These are phyloP conservation scores for Aaosphaeria pasadenensis DNA, from an alignment of 2,329 filamentous ascomycete species.

Conservation along the genomic window DNA sequence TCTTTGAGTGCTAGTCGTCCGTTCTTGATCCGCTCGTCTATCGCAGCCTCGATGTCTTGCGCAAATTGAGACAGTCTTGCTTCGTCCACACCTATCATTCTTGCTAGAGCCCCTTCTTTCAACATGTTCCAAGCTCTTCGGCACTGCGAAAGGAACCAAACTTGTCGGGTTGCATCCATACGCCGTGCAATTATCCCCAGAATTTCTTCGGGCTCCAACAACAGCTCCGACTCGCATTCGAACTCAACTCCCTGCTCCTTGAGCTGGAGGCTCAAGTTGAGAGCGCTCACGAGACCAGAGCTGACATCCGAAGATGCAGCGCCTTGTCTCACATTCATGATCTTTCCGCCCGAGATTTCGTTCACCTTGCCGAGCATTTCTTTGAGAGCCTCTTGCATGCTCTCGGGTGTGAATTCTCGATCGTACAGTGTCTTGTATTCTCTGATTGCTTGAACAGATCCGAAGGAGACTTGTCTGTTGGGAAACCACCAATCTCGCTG, in stretches of 20 bases:
- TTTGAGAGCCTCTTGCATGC: not conserved
- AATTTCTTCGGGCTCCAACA: not conserved
- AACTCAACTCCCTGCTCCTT: not conserved
- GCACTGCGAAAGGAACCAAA: conserved; percentile 5
- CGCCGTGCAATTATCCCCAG: conserved; percentile 7
- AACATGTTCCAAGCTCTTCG: conserved; percentile 7
- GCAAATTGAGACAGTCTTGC: conserved; percentile 1
- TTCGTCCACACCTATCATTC: conserved; percentile 4
- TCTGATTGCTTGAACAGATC: not conserved
- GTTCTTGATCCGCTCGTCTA: conserved; percentile 6
- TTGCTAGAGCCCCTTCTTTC: conserved; percentile 7
- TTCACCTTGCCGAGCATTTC: not conserved
- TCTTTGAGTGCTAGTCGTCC: not conserved
- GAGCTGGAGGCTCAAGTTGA: conserved; percentile 1
- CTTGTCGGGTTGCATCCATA: conserved; percentile 3
- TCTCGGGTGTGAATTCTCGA: not conserved
- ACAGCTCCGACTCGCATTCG: not conserved
- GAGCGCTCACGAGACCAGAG: conserved; percentile 4
- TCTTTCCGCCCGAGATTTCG: not conserved
- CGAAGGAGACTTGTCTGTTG: not conserved
- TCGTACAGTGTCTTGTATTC: not conserved
- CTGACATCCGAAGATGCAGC: not conserved
- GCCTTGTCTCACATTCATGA: not conserved
- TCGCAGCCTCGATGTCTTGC: conserved; percentile 2
- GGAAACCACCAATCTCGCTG: not conserved